Percentiles rank a stretch among this genome's conserved stretches.
Conservation (phyloP, 1,284 basidiomycete species). For the Chondrostereum purpureum region DNA sequence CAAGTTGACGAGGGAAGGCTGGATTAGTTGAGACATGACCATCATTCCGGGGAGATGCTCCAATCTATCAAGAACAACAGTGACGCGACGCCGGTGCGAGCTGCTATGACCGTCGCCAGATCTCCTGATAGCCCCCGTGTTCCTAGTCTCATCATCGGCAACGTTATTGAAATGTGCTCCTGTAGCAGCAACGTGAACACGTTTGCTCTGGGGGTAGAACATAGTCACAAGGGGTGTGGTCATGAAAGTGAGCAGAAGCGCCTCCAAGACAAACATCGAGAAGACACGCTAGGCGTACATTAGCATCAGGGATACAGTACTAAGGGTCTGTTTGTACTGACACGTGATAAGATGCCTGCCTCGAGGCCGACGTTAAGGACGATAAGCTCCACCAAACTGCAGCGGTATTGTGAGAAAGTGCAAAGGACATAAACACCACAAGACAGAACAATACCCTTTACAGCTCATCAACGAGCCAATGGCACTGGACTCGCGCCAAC, state of each 20-base stretch:
- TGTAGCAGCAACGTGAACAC: slow-evolving; percentile 37
- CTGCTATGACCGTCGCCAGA: slow-evolving; percentile 1
- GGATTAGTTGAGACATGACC: slow-evolving; percentile 62
- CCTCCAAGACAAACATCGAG: slow-evolving; percentile 91
- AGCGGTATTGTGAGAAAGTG: slow-evolving; percentile 5
- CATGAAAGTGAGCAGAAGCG: slow-evolving; percentile 80
- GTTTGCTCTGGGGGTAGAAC: slow-evolving; percentile 68
- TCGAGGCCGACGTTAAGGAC: slow-evolving; percentile 90
- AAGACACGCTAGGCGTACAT: slow-evolving; percentile 45
- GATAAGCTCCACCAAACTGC: slow-evolving; percentile 81
- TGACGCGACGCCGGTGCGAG: slow-evolving; percentile 51
- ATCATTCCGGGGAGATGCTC: slow-evolving; percentile 80
- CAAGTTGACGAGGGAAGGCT: slow-evolving; percentile 25
- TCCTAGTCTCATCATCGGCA: slow-evolving; percentile 26
- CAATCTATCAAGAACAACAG: slow-evolving; percentile 86
- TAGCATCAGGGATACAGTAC: slow-evolving; percentile 2
- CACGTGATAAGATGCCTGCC: slow-evolving; percentile 74
- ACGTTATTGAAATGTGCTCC: slow-evolving; percentile 43
- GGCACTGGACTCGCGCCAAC: slow-evolving; percentile 73
- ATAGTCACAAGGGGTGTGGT: slow-evolving; percentile 81
- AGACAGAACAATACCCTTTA: slow-evolving; percentile 64
- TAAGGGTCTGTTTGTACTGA: slow-evolving; percentile 17
- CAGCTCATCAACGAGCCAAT: slow-evolving; percentile 94
- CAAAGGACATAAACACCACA: background rate
- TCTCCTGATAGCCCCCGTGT: slow-evolving; percentile 7